phyloP scores from a whole-genome alignment of 176 grass and related monocot species.

The Cenchrus americanus region DNA sequence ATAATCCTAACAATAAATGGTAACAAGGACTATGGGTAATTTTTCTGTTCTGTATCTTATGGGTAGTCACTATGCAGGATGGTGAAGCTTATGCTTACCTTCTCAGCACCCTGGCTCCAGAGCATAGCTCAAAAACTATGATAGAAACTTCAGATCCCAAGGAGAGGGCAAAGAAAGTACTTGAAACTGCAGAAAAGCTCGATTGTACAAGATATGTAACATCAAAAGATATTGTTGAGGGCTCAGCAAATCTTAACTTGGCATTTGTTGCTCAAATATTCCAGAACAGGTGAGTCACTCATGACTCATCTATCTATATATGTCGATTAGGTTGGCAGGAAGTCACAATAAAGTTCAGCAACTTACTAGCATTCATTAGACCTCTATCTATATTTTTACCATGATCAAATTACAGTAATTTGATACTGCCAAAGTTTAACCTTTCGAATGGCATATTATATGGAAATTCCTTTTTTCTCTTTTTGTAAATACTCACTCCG shows the following conservation, averaged over 20 bases:
- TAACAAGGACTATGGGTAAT: not conserved
- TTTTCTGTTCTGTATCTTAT: slow-evolving; percentile 26
- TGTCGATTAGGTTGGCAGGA: slow-evolving; percentile 10
- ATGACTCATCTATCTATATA: slow-evolving; percentile 1
- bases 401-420: not conserved
- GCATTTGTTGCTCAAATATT: slow-evolving; percentile 99
- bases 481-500: not conserved
- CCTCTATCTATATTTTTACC: not conserved
- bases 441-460: not conserved
- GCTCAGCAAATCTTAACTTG: slow-evolving; percentile 97
- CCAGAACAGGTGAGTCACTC: slow-evolving; percentile 69
- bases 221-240: slow-evolving; percentile 91
- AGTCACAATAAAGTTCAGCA: not conserved
- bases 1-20: slow-evolving; percentile 1
- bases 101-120: slow-evolving; percentile 89
- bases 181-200: slow-evolving; percentile 91
- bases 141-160: slow-evolving; percentile 82
- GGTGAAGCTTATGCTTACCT: slow-evolving; percentile 98
- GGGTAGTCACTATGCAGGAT: slow-evolving; percentile 62
- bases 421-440: slow-evolving; percentile 2
- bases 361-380: slow-evolving; percentile 1
- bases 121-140: slow-evolving; percentile 60
- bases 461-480: not conserved
- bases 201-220: slow-evolving; percentile 91
- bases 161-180: slow-evolving; percentile 90